phyloP scores from a whole-genome alignment of 148 eudicot species.

The Amaranthus palmeri region DNA sequence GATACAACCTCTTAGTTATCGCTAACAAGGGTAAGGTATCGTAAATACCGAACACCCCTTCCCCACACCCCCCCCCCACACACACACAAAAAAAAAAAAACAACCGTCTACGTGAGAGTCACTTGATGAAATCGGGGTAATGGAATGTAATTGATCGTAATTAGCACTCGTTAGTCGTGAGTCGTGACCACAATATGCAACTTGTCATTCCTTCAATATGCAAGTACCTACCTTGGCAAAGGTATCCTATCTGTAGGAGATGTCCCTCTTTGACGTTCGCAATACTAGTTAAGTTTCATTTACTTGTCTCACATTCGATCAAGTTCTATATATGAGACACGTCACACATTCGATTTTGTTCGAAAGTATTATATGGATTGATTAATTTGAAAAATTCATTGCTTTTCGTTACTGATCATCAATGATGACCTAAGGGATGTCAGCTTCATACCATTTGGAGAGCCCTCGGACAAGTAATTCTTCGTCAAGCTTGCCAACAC shows the following conservation, averaged over 20 bases:
- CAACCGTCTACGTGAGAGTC: not conserved
- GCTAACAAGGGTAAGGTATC: too few species aligned
- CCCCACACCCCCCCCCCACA: too few species aligned
- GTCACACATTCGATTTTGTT: not conserved
- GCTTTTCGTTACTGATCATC: slow-evolving; percentile 16
- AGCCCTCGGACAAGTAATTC: slow-evolving; percentile 60
- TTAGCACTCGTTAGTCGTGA: not conserved
- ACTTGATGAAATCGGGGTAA: not conserved
- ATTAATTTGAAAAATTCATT: not conserved
- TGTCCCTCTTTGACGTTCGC: not conserved
- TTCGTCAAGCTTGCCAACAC: slow-evolving; percentile 56
- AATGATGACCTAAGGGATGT: slow-evolving; percentile 35
- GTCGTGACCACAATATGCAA: not conserved
- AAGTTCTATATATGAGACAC: not conserved
- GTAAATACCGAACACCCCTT: too few species aligned
- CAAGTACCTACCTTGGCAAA: not conserved
- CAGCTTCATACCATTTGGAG: slow-evolving; percentile 50
- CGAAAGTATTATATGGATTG: not conserved
- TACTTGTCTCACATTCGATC: not conserved
- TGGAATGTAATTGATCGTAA: not conserved
- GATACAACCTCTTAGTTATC: too few species aligned
- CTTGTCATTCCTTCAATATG: not conserved
- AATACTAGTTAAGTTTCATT: not conserved
- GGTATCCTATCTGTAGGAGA: slow-evolving; percentile 1
- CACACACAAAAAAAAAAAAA: not conserved